Conservation (phyloP, 1,284 basidiomycete genomes). For the Exobasidium rhododendri region DNA sequence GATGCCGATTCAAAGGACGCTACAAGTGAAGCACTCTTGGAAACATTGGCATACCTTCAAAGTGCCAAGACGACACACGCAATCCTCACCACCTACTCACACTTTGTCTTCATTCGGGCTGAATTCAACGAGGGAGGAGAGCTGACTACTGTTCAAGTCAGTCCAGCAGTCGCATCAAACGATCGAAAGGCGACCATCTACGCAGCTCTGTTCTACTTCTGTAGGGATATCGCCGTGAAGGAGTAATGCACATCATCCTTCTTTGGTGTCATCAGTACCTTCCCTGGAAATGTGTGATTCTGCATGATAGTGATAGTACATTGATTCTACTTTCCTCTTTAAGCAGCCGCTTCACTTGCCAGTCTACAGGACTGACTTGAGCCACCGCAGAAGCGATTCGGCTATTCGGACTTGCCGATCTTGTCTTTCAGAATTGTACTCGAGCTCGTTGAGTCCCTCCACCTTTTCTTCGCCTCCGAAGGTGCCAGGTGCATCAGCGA, state of each 20-base stretch:
- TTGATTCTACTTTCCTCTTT: too few relatives aligned
- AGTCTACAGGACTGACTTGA: constrained; percentile 1
- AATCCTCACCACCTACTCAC: constrained; percentile 19
- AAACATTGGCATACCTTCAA: constrained; percentile 15
- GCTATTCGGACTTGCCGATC: constrained; percentile 5
- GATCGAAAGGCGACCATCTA: constrained; percentile 13
- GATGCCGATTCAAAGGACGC: background rate
- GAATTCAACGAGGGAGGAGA: background rate
- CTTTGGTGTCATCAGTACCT: background rate
- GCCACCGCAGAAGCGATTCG: background rate
- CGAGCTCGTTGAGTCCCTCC: constrained; percentile 1
- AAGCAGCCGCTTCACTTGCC: too few relatives aligned
- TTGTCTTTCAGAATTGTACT: background rate
- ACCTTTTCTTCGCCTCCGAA: constrained; percentile 1
- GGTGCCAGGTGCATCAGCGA: constrained; percentile 27
- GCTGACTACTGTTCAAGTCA: constrained; percentile 8
- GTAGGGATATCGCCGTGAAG: constrained; percentile 12
- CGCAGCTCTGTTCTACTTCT: constrained; percentile 12
- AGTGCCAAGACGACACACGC: constrained; percentile 4
- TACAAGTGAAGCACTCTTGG: constrained; percentile 1
- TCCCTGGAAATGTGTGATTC: too few relatives aligned
- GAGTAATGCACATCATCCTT: constrained; percentile 7
- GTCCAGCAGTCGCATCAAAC: background rate
- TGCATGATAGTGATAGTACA: background rate
- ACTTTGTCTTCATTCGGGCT: constrained; percentile 17